Conservation (phyloP, 164 flowering plant species). For the Saururus chinensis region DNA sequence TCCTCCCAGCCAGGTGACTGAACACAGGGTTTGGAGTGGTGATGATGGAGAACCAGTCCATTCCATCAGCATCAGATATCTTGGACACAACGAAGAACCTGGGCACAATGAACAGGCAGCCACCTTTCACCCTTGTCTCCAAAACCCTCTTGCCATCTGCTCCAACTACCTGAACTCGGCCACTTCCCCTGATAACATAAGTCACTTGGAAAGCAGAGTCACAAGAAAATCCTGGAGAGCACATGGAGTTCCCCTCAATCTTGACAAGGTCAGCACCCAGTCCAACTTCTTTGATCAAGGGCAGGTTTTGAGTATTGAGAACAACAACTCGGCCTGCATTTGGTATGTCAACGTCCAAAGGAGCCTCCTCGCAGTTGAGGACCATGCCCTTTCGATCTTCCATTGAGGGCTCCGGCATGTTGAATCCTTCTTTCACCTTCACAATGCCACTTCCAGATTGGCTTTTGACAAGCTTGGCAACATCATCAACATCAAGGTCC, state of each 20-base stretch:
- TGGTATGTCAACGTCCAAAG: constrained; percentile 64
- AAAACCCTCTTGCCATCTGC: neutral
- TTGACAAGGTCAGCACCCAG: constrained; percentile 85
- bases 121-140: constrained; percentile 9
- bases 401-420: constrained; percentile 18
- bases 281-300: constrained; percentile 46
- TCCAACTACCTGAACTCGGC: neutral
- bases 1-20: constrained; percentile 67
- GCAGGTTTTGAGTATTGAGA: constrained; percentile 61
- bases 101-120: constrained; percentile 63
- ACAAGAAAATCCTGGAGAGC: constrained; percentile 88
- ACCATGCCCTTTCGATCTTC: constrained; percentile 52
- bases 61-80: constrained; percentile 45
- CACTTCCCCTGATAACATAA: constrained; percentile 52
- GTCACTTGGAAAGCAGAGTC: constrained; percentile 87
- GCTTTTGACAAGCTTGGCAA: constrained; percentile 37
- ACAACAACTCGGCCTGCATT: constrained; percentile 68
- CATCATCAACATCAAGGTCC: constrained; percentile 46
- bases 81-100: constrained; percentile 75
- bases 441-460: constrained; percentile 39
- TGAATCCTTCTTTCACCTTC: neutral
- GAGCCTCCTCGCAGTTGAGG: constrained; percentile 69
- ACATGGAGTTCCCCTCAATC: constrained; percentile 64
- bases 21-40: constrained; percentile 67
- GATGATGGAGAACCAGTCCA: constrained; percentile 83